phyloP scores from a whole-genome alignment of 2,329 filamentous ascomycete species.

The Periconia sp. region DNA sequence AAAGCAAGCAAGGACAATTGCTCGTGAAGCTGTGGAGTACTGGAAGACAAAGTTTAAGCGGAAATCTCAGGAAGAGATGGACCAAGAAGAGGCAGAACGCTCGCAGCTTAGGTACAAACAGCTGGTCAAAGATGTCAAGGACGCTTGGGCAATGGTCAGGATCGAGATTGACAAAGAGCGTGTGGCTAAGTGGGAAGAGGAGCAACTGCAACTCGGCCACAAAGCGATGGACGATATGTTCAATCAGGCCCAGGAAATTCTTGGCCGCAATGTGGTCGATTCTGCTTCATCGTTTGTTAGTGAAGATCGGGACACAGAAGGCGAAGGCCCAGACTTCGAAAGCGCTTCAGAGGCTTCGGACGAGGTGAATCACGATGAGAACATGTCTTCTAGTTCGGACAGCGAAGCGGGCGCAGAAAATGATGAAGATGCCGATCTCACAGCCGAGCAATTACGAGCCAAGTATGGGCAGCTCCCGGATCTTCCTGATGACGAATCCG shows the following conservation, averaged over 20 bases:
- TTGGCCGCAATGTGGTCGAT: constrained; percentile 35
- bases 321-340: constrained; percentile 50
- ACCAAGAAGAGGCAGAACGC: constrained; percentile 72
- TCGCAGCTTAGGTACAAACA: constrained; percentile 70
- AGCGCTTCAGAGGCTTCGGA: constrained; percentile 35
- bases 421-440: constrained; percentile 65
- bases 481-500: constrained; percentile 37
- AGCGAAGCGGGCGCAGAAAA: constrained; percentile 45
- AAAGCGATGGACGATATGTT: constrained; percentile 74
- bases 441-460: constrained; percentile 66
- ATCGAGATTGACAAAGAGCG: constrained; percentile 60
- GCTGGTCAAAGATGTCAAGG: constrained; percentile 65
- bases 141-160: constrained; percentile 61
- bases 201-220: constrained; percentile 58
- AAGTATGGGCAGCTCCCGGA: constrained; percentile 70
- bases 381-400: constrained; percentile 38
- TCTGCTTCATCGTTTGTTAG: constrained; percentile 42
- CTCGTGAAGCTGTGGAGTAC: constrained; percentile 74
- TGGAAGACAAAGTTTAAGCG: constrained; percentile 67
- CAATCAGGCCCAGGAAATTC: constrained; percentile 62
- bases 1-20: constrained; percentile 74
- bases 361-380: constrained; percentile 47
- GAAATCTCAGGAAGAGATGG: constrained; percentile 68
- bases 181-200: constrained; percentile 61
- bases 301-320: constrained; percentile 43